These are phyloP conservation scores for Aspergillus sp. DNA, from an alignment of 2,329 filamentous ascomycete species.

Conservation along the genomic window DNA sequence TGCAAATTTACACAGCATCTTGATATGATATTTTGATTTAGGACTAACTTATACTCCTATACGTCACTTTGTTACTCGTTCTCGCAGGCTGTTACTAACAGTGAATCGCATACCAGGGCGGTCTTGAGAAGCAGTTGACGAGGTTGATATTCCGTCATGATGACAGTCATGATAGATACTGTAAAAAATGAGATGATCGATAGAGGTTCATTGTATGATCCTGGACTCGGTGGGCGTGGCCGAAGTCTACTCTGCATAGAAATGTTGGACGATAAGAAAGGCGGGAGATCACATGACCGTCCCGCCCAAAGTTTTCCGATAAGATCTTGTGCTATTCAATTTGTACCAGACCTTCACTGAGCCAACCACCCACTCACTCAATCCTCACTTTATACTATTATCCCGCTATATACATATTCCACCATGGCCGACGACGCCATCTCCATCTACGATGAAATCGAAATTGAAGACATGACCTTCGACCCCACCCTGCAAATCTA, in stretches of 20 bases:
- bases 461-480: conserved; percentile 98
- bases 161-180: too few relatives aligned
- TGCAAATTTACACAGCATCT: background rate
- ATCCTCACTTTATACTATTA: background rate
- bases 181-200: too few relatives aligned
- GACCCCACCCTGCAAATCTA: conserved; percentile 81
- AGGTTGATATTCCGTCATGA: too few relatives aligned
- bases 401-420: background rate
- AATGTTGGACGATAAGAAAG: background rate
- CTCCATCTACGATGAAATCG: conserved; percentile 93
- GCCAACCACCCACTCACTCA: background rate
- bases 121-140: too few relatives aligned
- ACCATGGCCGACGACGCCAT: conserved; percentile 63
- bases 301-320: conserved; percentile 23
- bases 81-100: background rate
- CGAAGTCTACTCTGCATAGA: too few relatives aligned
- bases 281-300: conserved; percentile 26
- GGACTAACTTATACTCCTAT: background rate
- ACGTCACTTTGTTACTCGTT: background rate
- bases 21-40: background rate
- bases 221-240: too few relatives aligned
- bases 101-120: background rate
- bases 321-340: conserved; percentile 2
- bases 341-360: too few relatives aligned
- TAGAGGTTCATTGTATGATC: too few relatives aligned